Evolutionary conservation across 805 yeast genomes (phyloP), one percentile per base, ranked within the genome.

Genomic region (Saccharomycopsis sp.): DNA sequence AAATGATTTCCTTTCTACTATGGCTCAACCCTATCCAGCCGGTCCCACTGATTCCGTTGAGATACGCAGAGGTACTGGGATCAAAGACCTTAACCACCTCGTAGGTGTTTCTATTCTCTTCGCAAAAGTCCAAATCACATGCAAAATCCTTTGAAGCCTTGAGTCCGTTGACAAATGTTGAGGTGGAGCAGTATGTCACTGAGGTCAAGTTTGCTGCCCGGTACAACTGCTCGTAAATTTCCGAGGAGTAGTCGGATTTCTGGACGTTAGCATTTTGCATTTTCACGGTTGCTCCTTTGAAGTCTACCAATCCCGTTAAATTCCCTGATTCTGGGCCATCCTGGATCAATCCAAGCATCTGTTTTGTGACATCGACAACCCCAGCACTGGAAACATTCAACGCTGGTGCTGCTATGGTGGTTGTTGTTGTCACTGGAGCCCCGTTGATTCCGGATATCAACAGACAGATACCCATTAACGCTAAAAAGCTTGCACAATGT

Each of bases 11-110:
- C 50, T 74, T 66, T 20, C 67, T 65, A 1, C 62, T 61, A 60
- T 75, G 76, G 66, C 83, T 87, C 8, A 77, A 70, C 7, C 82
- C 80, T 23, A 81, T 73, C 64, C 70, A 77, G 0, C 87, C 89
- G 2, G 83, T 73, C 0, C 88, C 85, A 15, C 56, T 55, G 14
- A 50, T 51, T 15, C 55, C 51, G 2, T 23, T 12, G 5, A 47
- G 23, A 34, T 20, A 44, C 5, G 7, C 7, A 16, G 4, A n/a
- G 7, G 34, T 4, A 3, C 23, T 50, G 16, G 60, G 58, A 16
- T 48, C 16, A 48, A 60, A 60, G 8, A 60, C 50, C 14, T 58
- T n/a, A 3, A 52, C 46, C 14, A 60, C 46, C 14, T 52, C 40
- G 34, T 58, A 60, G 2, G 18, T 34, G 40, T 57, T 21, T 34